phyloP scores from a whole-genome alignment of 2,329 filamentous ascomycete genomes.

The Colletotrichum graminicola region DNA sequence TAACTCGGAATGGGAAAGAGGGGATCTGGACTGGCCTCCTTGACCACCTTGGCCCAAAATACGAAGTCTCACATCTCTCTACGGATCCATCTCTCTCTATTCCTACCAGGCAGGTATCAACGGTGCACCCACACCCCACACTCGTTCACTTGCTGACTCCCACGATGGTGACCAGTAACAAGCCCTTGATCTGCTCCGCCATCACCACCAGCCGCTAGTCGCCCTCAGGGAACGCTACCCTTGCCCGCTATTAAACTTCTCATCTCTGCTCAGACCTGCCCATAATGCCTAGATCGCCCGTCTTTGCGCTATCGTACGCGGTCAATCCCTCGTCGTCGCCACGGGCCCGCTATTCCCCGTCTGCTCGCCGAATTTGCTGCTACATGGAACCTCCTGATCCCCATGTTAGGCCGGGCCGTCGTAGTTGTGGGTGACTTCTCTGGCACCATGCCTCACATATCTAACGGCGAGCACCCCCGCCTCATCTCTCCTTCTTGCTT shows the following conservation, averaged over 20 bases:
- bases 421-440: neutral
- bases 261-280: conserved; percentile 22
- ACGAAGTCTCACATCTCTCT: conserved; percentile 20
- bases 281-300: conserved; percentile 32
- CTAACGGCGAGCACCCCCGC: conserved; percentile 24
- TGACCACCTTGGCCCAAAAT: conserved; percentile 26
- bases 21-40: conserved; percentile 1
- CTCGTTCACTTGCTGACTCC: neutral
- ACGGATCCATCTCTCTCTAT: too few species aligned
- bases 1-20: conserved; percentile 21
- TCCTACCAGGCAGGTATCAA: neutral
- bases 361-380: conserved; percentile 5
- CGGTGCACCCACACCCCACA: neutral
- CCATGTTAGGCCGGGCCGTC: neutral
- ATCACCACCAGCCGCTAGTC: conserved; percentile 7
- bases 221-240: neutral
- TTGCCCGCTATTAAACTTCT: neutral
- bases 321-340: conserved; percentile 24
- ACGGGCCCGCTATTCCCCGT: conserved; percentile 4
- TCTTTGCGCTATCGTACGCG: conserved; percentile 21
- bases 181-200: conserved; percentile 2
- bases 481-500: conserved; percentile 3
- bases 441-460: conserved; percentile 20
- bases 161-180: neutral
- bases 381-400: conserved; percentile 12